Base-by-base conservation (phyloP, 169 alveolate genomes). In the Eimeria falciformis region DNA sequence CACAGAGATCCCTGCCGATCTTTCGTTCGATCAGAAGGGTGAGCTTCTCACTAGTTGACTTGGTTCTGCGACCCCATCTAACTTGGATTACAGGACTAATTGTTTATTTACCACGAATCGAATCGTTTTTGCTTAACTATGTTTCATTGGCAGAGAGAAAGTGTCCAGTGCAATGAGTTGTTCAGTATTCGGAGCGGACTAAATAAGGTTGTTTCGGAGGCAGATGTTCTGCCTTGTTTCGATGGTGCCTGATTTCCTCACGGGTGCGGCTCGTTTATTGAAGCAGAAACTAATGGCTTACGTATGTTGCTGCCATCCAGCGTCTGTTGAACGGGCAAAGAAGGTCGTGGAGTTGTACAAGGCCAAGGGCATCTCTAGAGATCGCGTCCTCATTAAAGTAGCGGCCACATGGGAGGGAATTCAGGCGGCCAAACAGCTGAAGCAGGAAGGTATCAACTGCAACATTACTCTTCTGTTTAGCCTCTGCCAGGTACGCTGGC, bases 351-450 rank as follows among this genome's bases (percentile, higher is more conserved):
- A 58, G n/a, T 18, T 95, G 94, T 97, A 96, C 90, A 94, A 95
- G 90, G 90, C 94, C 25, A 91, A 82, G 37, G 98, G 98, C 23
- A 91, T 94, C 27, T 53, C 84, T 29, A 95, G 92, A 73, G 96
- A 95, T 3, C 93, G 98, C 53, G 95, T 97, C 45, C 82, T 96
- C 55, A 95, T 97, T 85, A 96, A 97, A 81, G 92, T 96, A 27
- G 98, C 97, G n/a, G 81, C 97, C 17, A 97, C 98, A 7, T 97
- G 98, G 98, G 98, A 97, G 82, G 97, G 98, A 55, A 96, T 96
- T 45, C 83, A 96, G 83, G 98, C 98, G 50, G 96, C 97, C 23
- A 93, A 94, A 89, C 87, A 86, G 14, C 93, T 97, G 17, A 95
- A 96, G 86, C 92, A 91, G 69, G 96, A 95, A 43, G 96, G 96